Conservation (phyloP, 1,139 yeast genomes). For the Sugiyamaella paludigena region DNA sequence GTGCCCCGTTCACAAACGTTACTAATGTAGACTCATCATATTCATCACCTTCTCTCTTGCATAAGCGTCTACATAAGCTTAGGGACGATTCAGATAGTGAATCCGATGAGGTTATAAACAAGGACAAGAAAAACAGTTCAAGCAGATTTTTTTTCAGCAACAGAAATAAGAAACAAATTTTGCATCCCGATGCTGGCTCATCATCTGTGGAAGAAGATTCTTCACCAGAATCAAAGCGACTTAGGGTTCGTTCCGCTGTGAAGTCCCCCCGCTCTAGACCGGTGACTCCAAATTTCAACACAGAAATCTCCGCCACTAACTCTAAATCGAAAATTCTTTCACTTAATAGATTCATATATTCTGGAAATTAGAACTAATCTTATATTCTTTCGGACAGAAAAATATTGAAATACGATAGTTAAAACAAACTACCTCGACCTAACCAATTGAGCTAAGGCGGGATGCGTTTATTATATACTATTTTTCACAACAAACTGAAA, state of each 20-base stretch:
- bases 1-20: too few species aligned
- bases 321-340: neutral
- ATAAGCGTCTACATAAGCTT: constrained; percentile 9
- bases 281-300: neutral
- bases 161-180: neutral
- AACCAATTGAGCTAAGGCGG: neutral
- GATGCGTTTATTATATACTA: neutral
- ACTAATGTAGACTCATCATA: too few species aligned
- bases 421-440: neutral
- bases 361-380: neutral
- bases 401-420: neutral
- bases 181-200: neutral
- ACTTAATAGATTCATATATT: constrained; percentile 8
- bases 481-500: constrained; percentile 1
- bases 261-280: neutral
- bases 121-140: neutral
- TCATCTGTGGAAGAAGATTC: constrained; percentile 12
- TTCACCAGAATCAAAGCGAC: constrained; percentile 7
- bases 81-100: constrained; percentile 19
- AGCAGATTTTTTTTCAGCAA: constrained; percentile 3
- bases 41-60: neutral
- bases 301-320: neutral
- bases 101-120: constrained; percentile 8
- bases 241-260: neutral
- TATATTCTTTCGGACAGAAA: too few species aligned